Conservation (phyloP, 2,329 filamentous ascomycete species). For the Lanzia echinophila region DNA sequence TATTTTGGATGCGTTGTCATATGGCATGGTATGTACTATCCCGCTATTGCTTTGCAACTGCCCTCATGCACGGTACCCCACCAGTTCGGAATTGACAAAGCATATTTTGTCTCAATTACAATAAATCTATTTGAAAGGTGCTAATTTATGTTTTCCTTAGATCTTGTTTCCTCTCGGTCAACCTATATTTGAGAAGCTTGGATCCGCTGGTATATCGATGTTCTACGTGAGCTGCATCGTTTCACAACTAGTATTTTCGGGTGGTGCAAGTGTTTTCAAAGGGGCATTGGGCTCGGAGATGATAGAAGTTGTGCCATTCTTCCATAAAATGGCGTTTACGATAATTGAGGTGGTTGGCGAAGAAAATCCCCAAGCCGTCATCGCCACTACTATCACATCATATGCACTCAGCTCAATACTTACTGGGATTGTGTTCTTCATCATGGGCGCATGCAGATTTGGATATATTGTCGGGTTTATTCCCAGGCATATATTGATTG, state of each 20-base stretch:
- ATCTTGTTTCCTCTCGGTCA: slow-evolving; percentile 90
- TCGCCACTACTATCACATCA: slow-evolving; percentile 88
- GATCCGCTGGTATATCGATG: slow-evolving; percentile 92
- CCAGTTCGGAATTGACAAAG: not conserved
- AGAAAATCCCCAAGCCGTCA: slow-evolving; percentile 74
- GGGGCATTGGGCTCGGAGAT: slow-evolving; percentile 93
- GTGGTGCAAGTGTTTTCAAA: slow-evolving; percentile 76
- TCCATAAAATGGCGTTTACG: slow-evolving; percentile 94
- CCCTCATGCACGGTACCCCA: not conserved
- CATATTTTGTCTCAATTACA: not conserved
- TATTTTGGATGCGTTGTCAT: slow-evolving; percentile 88
- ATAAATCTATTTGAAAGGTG: not conserved
- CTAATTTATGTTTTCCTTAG: slow-evolving; percentile 27
- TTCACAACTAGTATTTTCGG: slow-evolving; percentile 83
- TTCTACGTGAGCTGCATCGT: slow-evolving; percentile 98
- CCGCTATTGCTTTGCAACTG: not conserved
- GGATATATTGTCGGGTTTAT: slow-evolving; percentile 96
- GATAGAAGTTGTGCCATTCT: slow-evolving; percentile 98
- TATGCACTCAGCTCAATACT: slow-evolving; percentile 87
- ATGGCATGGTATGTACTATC: slow-evolving; percentile 48
- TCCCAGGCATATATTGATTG: slow-evolving; percentile 89
- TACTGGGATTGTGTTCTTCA: slow-evolving; percentile 85
- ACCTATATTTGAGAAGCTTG: slow-evolving; percentile 76
- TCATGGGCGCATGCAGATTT: slow-evolving; percentile 79
- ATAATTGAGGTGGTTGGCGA: slow-evolving; percentile 75